A percentile compares a stretch with the other conserved stretches of the same genome.
phyloP scores from a whole-genome alignment of 768 basidiomycete genomes.

The Collybia sordida region DNA sequence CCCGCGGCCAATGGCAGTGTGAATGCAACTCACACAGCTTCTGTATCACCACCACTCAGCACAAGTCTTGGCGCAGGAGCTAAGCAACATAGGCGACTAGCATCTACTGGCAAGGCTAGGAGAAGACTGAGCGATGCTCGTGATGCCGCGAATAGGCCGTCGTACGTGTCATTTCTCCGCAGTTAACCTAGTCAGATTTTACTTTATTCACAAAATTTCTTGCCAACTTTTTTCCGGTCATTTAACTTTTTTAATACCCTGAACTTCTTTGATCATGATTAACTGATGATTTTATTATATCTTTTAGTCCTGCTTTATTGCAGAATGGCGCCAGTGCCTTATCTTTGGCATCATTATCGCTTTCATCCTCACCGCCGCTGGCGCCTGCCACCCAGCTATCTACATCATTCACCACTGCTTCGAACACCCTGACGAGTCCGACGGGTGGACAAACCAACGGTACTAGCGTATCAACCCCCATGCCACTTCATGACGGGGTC shows the following conservation, averaged over 20 bases:
- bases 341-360: conserved; percentile 43
- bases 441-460: conserved; percentile 18
- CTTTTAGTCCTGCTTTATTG: conserved; percentile 28
- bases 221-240: conserved; percentile 1
- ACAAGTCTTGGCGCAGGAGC: conserved; percentile 26
- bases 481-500: conserved; percentile 24
- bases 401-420: conserved; percentile 21
- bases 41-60: conserved; percentile 23
- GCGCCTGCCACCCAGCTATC: conserved; percentile 18
- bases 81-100: conserved; percentile 66
- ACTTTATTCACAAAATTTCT: background rate
- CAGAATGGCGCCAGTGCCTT: conserved; percentile 34
- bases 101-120: conserved; percentile 68
- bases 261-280: background rate
- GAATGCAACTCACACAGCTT: conserved; percentile 8
- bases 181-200: conserved; percentile 8
- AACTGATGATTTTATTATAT: background rate
- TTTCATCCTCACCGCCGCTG: conserved; percentile 40
- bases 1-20: conserved; percentile 10
- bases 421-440: conserved; percentile 19
- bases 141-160: conserved; percentile 72
- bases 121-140: conserved; percentile 77
- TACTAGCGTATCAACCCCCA: conserved; percentile 17
- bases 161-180: conserved; percentile 50
- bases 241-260: conserved; percentile 3